Conservation (phyloP, 257 asterid genomes). For the Mentha longifolia region DNA sequence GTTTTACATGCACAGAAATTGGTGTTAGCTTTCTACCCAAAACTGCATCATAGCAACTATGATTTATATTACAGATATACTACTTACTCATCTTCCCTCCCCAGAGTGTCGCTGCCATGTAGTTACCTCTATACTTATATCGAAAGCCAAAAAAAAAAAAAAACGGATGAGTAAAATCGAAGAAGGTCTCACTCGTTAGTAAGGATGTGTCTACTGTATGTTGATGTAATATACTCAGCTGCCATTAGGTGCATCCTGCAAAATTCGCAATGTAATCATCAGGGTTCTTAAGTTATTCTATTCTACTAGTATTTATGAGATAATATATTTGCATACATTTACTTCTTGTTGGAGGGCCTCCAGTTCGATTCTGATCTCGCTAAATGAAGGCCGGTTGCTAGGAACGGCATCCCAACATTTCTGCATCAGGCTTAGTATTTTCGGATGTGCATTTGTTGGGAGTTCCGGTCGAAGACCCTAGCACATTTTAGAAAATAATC, state of each 20-base stretch:
- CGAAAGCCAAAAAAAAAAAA: neutral
- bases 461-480: constrained; percentile 94
- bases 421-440: constrained; percentile 71
- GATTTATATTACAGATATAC: constrained; percentile 31
- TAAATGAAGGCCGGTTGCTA: constrained; percentile 69
- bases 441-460: constrained; percentile 69
- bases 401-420: constrained; percentile 85
- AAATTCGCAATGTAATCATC: neutral
- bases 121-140: constrained; percentile 30
- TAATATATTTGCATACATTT: constrained; percentile 42
- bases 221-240: constrained; percentile 32
- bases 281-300: neutral
- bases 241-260: constrained; percentile 56
- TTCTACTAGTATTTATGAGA: too few species aligned
- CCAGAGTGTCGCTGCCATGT: constrained; percentile 13
- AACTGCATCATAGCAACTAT: constrained; percentile 34
- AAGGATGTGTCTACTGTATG: constrained; percentile 33
- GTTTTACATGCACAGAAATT: constrained; percentile 19
- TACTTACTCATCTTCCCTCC: constrained; percentile 16
- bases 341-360: constrained; percentile 62
- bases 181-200: constrained; percentile 37
- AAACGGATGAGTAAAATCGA: neutral
- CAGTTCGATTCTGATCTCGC: constrained; percentile 65
- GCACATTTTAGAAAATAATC: neutral
- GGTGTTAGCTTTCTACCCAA: constrained; percentile 40